Evolutionary conservation across 2,329 filamentous ascomycete species (phyloP), one percentile per base, ranked within the genome.

Genomic region (Aureobasidium sp.): DNA sequence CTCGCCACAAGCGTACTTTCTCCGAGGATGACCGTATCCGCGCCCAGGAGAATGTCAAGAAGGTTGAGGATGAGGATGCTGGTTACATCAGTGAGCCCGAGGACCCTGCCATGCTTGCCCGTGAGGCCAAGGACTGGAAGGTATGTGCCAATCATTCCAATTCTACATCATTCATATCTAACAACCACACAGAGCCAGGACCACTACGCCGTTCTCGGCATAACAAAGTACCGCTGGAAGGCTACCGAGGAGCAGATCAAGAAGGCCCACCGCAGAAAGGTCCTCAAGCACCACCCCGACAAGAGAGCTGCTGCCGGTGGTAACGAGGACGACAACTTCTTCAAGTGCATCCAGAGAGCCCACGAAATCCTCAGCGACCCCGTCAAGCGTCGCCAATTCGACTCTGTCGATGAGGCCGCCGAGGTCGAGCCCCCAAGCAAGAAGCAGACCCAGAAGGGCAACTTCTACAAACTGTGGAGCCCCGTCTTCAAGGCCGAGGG

Each of bases 281-380:
- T 99, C 67, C 88, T 99, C 68, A 93, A 91, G 80, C 94, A 99
- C 77, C 94, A 99, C 78, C 94, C 94, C 65, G 94, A 99, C 77
- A 99, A 99, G 87, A 96, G 95, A 81, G 94, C 95, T 17, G 94
- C 94, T 32, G 84, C 87, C 52, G 94, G 94, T 65, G 84, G 85
- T 70, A 84, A 85, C 69, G 92, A 97, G 71, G 93, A 97, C 77
- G 94, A 99, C 77, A 90, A 89, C 76, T 99, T 99, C 83, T 99
- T 99, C 88, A 99, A 99, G 84, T 99, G 95, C 78, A 99, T 99
- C 76, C 95, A 99, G 76, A 97, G 97, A 78, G 94, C 94, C 63
- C 93, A 89, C 70, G 94, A 99, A 72, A 84, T 97, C 58, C 88
- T 99, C 20, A 84, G 91, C 61, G 94, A 99, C 80, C 94, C 94